Evolutionary conservation across 352 stramenopile genomes (phyloP), one percentile per base, ranked within the genome.

Genomic region (Pythium folliculosum): DNA sequence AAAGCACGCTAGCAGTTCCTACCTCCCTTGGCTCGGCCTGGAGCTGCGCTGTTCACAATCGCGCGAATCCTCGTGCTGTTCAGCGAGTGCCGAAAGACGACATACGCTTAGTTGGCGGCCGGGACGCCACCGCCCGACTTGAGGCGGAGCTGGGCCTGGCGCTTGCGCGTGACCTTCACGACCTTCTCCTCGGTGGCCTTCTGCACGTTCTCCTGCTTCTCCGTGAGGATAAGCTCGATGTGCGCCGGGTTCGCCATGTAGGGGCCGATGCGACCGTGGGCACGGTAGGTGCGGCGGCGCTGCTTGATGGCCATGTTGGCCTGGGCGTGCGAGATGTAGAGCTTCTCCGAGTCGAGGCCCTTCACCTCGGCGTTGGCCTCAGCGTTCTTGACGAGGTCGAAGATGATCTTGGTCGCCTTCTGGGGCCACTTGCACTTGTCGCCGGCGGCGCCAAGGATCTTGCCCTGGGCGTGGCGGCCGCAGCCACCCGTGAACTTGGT

Each of bases 231-330:
- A 23, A 99, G 87, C 93, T 99, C 98, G 80, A 99, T 98, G 90
- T 99, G 98, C 47, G 96, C 97, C 60, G 98, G 98, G 86, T 98
- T 98, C 76, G 92, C 97, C 90, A 99, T 98, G 91, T 99, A 99
- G 66, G 98, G 96, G 47, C 95, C 95, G 79, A 99, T 98, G 78
- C 96, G 95, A 78, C 96, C 96, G 82, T 99, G 96, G 63, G 95
- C 95, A 82, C 93, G 91, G 93, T 99, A 99, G n/a, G 98, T 99
- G 80, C 98, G 92, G 79, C 98, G 95, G 71, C 98, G 94, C 78
- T 99, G 97, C 77, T 99, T 98, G 72, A 98, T 98, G 55, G 98
- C 97, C 64, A 91, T 88, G 90, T 99, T 99, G 69, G 92, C 91
- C 85, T 99, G 97, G 54, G 97, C 93, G 84, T 99, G 97, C 67